Evolutionary conservation across 495 filamentous ascomycete species (phyloP).

Genomic region (Hyaloscypha variabilis): DNA sequence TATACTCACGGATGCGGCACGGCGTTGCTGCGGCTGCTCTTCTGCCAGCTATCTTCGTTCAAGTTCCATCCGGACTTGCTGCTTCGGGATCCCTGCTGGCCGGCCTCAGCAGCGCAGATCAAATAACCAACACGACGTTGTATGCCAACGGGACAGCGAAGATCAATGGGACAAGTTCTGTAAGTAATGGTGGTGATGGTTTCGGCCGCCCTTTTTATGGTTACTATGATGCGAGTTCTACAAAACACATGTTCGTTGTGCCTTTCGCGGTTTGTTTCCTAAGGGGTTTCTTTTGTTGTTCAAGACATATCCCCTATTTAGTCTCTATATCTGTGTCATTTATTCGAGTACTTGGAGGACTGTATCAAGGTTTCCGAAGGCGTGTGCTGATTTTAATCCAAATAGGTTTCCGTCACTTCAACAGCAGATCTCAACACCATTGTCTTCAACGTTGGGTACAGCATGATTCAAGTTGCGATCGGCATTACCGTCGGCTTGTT

Average conservation of each 20-base stretch:
- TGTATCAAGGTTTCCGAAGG: background rate
- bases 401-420: conserved; percentile 22
- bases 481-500: conserved; percentile 93
- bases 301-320: conserved; percentile 10
- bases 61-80: conserved; percentile 88
- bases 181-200: conserved; percentile 22
- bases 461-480: conserved; percentile 90
- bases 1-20: conserved; percentile 83
- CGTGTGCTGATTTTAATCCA: conserved; percentile 5
- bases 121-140: conserved; percentile 60
- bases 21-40: conserved; percentile 87
- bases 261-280: conserved; percentile 21
- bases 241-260: background rate
- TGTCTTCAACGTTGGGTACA: conserved; percentile 83
- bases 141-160: conserved; percentile 28
- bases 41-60: conserved; percentile 91
- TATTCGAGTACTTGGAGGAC: conserved; percentile 15
- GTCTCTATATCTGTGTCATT: conserved; percentile 1
- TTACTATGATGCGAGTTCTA: background rate
- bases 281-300: conserved; percentile 12
- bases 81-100: conserved; percentile 80
- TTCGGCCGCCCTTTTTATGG: background rate
- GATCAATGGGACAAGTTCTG: conserved; percentile 21
- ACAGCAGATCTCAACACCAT: conserved; percentile 56
- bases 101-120: conserved; percentile 83